Percentiles rank a stretch among this genome's conserved stretches.
Evolutionary conservation across 2,329 filamentous ascomycete species (phyloP).

Genomic region (Botryotinia narcissicola): DNA sequence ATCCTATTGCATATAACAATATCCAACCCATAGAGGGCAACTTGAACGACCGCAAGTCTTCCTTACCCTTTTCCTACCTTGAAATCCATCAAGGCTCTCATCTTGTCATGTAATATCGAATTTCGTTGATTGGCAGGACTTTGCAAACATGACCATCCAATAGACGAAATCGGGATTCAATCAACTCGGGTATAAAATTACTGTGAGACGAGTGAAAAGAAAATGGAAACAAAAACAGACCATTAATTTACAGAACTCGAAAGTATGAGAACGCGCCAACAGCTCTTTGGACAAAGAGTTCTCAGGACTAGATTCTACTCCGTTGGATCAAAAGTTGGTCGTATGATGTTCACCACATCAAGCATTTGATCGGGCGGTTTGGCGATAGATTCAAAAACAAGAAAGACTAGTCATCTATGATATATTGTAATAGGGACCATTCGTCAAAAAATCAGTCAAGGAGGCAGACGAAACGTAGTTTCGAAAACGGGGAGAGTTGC

Average conservation of each 20-base stretch:
- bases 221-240: neutral
- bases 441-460: neutral
- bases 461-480: too few relatives aligned
- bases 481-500: accelerated
- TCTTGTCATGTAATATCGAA: neutral
- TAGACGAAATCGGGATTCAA: too few relatives aligned
- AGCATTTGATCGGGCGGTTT: neutral
- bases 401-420: neutral
- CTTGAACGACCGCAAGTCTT: too few relatives aligned
- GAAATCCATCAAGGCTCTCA: too few relatives aligned
- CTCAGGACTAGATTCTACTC: neutral
- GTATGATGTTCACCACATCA: neutral
- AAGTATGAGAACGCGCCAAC: neutral
- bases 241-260: neutral
- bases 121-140: neutral
- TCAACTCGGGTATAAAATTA: too few relatives aligned
- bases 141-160: too few relatives aligned
- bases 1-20: too few relatives aligned
- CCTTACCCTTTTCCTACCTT: too few relatives aligned
- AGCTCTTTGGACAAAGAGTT: neutral
- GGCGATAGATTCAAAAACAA: neutral
- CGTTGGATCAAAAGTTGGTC: accelerated
- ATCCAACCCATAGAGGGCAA: too few relatives aligned
- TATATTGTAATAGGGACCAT: neutral
- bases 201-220: too few relatives aligned